These are phyloP conservation scores for Corynascus novoguineensis DNA, from an alignment of 495 filamentous ascomycete genomes.

Conservation along the genomic window DNA sequence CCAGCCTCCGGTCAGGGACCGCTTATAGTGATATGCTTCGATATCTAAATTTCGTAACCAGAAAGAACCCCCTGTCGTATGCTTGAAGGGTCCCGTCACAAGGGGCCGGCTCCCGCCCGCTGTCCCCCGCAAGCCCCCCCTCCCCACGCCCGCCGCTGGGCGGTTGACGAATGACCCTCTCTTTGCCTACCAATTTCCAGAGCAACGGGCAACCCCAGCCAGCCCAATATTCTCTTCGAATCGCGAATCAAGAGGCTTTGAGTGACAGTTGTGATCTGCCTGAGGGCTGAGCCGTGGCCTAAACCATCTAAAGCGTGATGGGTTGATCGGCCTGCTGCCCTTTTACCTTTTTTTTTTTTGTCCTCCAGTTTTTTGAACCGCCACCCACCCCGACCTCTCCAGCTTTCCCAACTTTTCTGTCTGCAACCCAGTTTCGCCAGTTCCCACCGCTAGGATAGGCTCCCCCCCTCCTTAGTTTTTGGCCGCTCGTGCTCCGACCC, in stretches of 20 bases:
- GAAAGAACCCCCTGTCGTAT: not conserved
- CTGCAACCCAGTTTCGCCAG: not conserved
- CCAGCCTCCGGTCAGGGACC: constrained; percentile 4
- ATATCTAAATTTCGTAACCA: constrained; percentile 1
- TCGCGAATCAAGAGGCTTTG: constrained; percentile 22
- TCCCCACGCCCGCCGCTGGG: constrained; percentile 4
- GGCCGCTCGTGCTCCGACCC: constrained; percentile 1
- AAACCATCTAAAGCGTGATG: constrained; percentile 23
- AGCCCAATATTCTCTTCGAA: constrained; percentile 29
- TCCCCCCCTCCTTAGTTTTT: constrained; percentile 10
- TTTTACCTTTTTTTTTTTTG: too few species aligned
- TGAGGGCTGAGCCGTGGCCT: constrained; percentile 26
- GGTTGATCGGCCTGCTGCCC: constrained; percentile 17
- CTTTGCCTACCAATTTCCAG: constrained; percentile 24
- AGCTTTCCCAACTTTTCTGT: constrained; percentile 10
- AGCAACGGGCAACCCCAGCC: constrained; percentile 27
- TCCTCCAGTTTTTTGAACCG: constrained; percentile 15
- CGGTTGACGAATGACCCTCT: constrained; percentile 24
- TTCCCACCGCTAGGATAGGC: constrained; percentile 1
- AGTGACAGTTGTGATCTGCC: constrained; percentile 23
- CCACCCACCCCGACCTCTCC: constrained; percentile 18
- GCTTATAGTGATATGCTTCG: constrained; percentile 20
- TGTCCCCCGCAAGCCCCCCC: constrained; percentile 11
- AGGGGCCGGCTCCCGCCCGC: constrained; percentile 4
- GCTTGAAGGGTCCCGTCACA: constrained; percentile 1